Percentiles rank a stretch among this genome's conserved stretches.
Conservation (phyloP, 352 stramenopile genomes). For the Globisporangium cystogenes region DNA sequence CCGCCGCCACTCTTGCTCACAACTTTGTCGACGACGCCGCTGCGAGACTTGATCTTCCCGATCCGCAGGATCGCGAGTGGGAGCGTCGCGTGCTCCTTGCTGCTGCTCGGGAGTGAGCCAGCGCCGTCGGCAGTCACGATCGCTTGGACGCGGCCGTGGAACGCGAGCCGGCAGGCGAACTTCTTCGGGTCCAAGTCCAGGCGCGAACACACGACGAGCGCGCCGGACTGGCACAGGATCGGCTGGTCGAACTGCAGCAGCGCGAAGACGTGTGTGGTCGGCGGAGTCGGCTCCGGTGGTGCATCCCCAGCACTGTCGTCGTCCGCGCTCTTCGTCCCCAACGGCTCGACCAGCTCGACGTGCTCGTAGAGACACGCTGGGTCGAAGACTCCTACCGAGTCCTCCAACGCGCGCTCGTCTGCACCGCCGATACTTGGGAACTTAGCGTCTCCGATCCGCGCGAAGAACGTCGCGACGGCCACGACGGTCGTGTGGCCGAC, state of each 20-base stretch:
- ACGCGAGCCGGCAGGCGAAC: slow-evolving; percentile 62
- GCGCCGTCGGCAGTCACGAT: slow-evolving; percentile 19
- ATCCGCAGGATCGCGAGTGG: slow-evolving; percentile 34
- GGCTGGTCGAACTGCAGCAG: slow-evolving; percentile 67
- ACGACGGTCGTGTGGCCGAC: slow-evolving; percentile 76
- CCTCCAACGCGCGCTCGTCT: background rate
- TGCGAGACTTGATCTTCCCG: slow-evolving; percentile 55
- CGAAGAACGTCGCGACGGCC: slow-evolving; percentile 59
- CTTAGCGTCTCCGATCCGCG: slow-evolving; percentile 10
- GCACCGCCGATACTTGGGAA: background rate
- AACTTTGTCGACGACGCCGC: slow-evolving; percentile 57
- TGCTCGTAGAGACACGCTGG: slow-evolving; percentile 34
- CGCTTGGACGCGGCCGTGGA: slow-evolving; percentile 47
- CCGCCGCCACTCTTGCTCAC: slow-evolving; percentile 4
- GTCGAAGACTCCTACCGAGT: slow-evolving; percentile 23
- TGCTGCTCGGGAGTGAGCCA: background rate
- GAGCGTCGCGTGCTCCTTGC: slow-evolving; percentile 6
- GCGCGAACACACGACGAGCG: slow-evolving; percentile 66
- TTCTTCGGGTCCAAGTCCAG: slow-evolving; percentile 64
- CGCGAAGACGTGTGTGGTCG: slow-evolving; percentile 14
- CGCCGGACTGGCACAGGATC: slow-evolving; percentile 44
- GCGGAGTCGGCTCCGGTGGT: background rate
- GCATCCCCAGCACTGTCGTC: background rate
- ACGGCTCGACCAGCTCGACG: slow-evolving; percentile 25
- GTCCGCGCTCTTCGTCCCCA: slow-evolving; percentile 3